Evolutionary conservation across 108 stramenopile species (phyloP).

Genomic region (Skeletonema costatum): DNA sequence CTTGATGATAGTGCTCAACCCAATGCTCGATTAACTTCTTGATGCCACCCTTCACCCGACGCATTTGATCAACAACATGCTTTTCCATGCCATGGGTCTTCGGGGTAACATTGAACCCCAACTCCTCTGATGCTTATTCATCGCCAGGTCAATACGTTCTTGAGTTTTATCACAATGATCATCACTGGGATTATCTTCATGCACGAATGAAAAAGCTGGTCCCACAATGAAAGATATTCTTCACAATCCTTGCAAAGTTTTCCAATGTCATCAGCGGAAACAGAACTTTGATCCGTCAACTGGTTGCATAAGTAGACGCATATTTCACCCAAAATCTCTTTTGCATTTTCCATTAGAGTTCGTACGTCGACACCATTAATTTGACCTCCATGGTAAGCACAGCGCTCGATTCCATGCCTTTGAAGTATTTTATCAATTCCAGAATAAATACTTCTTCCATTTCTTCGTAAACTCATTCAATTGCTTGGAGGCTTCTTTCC

Average conservation of each 20-base stretch:
- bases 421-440: conserved; percentile 1
- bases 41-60: conserved; percentile 7
- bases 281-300: neutral
- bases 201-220: neutral
- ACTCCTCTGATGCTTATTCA: neutral
- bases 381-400: conserved; percentile 16
- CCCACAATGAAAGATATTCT: neutral
- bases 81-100: conserved; percentile 28
- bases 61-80: conserved; percentile 22
- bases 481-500: neutral
- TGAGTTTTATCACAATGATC: neutral
- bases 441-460: neutral
- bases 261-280: neutral
- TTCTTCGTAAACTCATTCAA: neutral
- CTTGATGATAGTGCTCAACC: conserved; percentile 28
- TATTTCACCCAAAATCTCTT: conserved; percentile 1
- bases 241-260: neutral
- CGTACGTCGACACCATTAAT: conserved; percentile 6
- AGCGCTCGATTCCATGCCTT: neutral
- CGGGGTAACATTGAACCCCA: conserved; percentile 24
- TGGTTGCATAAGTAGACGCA: neutral
- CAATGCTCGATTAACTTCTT: conserved; percentile 21
- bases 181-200: neutral
- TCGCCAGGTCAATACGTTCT: neutral
- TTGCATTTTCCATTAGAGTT: neutral